A percentile compares a stretch with the other conserved stretches of the same genome.
Conservation (phyloP, 352 stramenopile species). For the Blastocystis sp. region DNA sequence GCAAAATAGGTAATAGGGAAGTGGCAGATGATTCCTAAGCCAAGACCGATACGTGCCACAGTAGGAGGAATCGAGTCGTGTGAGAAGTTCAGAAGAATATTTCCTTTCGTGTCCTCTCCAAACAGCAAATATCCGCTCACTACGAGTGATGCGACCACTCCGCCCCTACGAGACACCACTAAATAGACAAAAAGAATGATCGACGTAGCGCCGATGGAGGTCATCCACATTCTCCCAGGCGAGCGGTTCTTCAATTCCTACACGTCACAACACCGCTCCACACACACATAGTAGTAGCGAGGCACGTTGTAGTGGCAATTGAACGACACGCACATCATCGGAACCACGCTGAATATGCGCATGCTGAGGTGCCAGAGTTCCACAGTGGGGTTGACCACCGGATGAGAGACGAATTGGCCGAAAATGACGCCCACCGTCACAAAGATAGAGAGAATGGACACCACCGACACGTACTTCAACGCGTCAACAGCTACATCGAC, state of each 20-base stretch:
- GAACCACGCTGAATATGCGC: constrained; percentile 1
- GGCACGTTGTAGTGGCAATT: constrained; percentile 61
- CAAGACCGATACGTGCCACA: constrained; percentile 34
- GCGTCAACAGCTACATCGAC: constrained; percentile 27
- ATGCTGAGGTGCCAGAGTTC: constrained; percentile 19
- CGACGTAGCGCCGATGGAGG: constrained; percentile 17
- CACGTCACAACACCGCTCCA: background rate
- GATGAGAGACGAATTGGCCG: background rate
- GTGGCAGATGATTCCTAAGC: constrained; percentile 48
- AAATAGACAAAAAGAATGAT: constrained; percentile 57
- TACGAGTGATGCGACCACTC: background rate
- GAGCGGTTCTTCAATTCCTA: constrained; percentile 62
- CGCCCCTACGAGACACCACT: background rate
- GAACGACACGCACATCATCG: constrained; percentile 61
- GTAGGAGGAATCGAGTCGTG: constrained; percentile 42
- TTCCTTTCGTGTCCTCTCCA: constrained; percentile 20
- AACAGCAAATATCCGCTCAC: constrained; percentile 56
- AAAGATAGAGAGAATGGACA: constrained; percentile 43
- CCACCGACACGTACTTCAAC: constrained; percentile 39
- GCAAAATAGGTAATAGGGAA: constrained; percentile 59
- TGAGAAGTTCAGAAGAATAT: constrained; percentile 57
- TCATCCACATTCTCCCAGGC: constrained; percentile 44
- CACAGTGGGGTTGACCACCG: constrained; percentile 28
- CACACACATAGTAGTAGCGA: constrained; percentile 51
- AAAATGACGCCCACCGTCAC: constrained; percentile 23